Conservation (phyloP, 257 asterid genomes). For the Apocynum venetum region DNA sequence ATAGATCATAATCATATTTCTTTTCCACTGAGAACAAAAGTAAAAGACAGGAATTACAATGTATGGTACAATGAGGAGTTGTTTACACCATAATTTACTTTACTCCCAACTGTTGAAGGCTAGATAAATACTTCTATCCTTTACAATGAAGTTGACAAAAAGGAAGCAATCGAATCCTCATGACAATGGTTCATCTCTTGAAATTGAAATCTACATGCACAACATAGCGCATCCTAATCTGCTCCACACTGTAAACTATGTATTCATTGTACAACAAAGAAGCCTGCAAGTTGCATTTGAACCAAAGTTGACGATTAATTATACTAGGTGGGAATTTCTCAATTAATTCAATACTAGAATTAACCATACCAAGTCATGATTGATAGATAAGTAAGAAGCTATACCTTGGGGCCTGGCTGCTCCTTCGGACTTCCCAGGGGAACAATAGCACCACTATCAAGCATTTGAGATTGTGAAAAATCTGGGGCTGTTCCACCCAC, state of each 20-base stretch:
- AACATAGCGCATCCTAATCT: conserved; percentile 78
- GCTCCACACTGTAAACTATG: conserved; percentile 87
- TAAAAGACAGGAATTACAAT: too few relatives aligned
- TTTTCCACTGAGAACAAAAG: too few relatives aligned
- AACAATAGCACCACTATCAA: conserved; percentile 71
- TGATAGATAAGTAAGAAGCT: not conserved
- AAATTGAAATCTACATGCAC: conserved; percentile 78
- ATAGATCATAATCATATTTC: too few relatives aligned
- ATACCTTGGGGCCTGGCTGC: conserved; percentile 47
- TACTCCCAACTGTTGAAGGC: not conserved
- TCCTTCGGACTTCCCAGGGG: conserved; percentile 73
- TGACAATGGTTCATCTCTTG: conserved; percentile 20
- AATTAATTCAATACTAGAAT: not conserved
- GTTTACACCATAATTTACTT: too few relatives aligned
- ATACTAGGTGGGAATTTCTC: not conserved
- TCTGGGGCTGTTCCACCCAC: conserved; percentile 77
- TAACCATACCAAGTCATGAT: not conserved
- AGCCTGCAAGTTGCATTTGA: conserved; percentile 41
- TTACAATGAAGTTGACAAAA: not conserved
- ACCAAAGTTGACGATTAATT: not conserved
- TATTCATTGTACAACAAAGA: conserved; percentile 71
- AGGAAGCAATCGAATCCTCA: not conserved
- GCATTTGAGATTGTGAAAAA: conserved; percentile 45
- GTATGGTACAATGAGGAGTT: too few relatives aligned
- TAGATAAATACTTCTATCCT: not conserved